phyloP scores from a whole-genome alignment of 2,329 filamentous ascomycete genomes.

The Sclerotinia spermophila region DNA sequence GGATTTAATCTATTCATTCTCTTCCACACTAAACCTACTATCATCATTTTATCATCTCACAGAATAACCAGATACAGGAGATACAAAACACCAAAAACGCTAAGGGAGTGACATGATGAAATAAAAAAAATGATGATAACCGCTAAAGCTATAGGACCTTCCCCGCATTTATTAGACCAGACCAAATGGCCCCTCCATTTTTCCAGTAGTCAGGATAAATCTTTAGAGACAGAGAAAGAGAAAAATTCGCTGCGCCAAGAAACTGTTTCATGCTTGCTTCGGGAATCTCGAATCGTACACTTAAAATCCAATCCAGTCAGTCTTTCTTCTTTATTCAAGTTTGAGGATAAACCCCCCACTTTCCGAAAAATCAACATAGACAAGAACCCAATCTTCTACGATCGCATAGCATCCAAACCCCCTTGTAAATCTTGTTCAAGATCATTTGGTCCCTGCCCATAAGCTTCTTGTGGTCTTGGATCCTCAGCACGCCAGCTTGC shows the following conservation, averaged over 20 bases:
- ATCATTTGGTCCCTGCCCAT: slow-evolving; percentile 34
- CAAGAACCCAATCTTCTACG: slow-evolving; percentile 21
- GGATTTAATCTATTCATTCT: neutral
- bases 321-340: neutral
- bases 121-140: neutral
- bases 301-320: neutral
- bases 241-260: neutral
- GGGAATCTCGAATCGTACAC: neutral
- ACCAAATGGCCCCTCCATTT: neutral
- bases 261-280: neutral
- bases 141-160: slow-evolving; percentile 1
- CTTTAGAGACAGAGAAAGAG: neutral
- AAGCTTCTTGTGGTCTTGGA: slow-evolving; percentile 38
- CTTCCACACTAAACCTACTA: neutral
- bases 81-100: neutral
- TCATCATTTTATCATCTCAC: neutral
- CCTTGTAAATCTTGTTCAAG: slow-evolving; percentile 39
- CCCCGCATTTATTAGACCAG: slow-evolving; percentile 4
- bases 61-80: neutral
- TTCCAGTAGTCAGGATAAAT: neutral
- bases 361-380: neutral
- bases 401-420: slow-evolving; percentile 37
- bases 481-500: slow-evolving; percentile 37
- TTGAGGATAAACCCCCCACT: neutral
- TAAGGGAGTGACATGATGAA: neutral